Percentiles rank a stretch among this genome's conserved stretches.
Evolutionary conservation across 306 rosid species (phyloP).

Genomic region (Calophaca sinica): DNA sequence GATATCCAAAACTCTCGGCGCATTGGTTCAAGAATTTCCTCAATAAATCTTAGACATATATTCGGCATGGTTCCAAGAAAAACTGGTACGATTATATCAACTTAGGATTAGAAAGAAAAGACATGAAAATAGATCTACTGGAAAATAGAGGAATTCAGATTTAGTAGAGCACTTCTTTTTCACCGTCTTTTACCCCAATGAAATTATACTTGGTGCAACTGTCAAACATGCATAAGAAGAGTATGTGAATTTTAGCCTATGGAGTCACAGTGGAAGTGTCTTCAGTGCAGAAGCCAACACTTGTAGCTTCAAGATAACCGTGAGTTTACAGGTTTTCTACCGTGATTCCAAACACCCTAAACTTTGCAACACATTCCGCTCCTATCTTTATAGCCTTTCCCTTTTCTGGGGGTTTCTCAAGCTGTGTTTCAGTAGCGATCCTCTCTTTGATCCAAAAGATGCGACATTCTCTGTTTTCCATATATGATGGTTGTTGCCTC

Average conservation of each 20-base stretch:
- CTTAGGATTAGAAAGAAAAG: neutral
- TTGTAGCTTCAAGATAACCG: no score
- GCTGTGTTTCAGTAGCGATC: no score
- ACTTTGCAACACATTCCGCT: neutral
- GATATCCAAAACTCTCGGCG: conserved; percentile 60
- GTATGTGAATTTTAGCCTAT: neutral
- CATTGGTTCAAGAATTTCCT: conserved; percentile 66
- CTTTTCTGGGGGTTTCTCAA: no score
- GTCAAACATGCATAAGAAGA: neutral
- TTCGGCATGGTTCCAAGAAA: neutral
- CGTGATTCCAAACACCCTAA: neutral
- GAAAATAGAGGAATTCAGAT: conserved; percentile 10
- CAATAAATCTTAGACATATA: conserved; percentile 17
- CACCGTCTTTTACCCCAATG: neutral
- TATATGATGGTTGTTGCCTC: no score
- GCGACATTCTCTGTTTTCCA: no score
- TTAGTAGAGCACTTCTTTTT: conserved; percentile 11
- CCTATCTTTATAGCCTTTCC: neutral
- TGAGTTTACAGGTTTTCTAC: no score
- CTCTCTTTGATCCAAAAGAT: no score
- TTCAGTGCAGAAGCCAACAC: no score
- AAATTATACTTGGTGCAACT: neutral
- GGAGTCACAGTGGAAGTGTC: no score
- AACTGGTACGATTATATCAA: neutral
- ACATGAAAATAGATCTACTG: neutral